Percentiles rank a stretch among this genome's conserved stretches.
These are phyloP conservation scores for Alternaria gansuensis DNA, from an alignment of 2,329 filamentous ascomycete species.

Conservation along the genomic window DNA sequence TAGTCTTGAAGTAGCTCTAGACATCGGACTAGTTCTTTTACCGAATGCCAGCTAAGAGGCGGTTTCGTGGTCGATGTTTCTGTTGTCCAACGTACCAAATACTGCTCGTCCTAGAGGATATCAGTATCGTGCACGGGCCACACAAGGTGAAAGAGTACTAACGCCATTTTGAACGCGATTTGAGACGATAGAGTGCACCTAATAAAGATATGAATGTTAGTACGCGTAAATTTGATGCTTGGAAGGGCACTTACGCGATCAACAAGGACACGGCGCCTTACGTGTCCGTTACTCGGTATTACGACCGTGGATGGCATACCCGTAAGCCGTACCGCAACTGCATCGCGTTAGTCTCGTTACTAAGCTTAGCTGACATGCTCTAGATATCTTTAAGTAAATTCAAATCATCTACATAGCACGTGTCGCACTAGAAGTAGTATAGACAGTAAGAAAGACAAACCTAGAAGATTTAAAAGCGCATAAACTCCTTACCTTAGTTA, in stretches of 20 bases:
- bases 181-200: conserved; percentile 29
- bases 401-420: too few relatives aligned
- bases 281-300: conserved; percentile 31
- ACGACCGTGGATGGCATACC: conserved; percentile 44
- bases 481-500: neutral
- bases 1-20: conserved; percentile 57
- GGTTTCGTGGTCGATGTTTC: conserved; percentile 22
- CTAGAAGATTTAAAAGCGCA: neutral
- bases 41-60: conserved; percentile 56
- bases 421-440: neutral
- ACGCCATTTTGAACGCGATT: conserved; percentile 42
- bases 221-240: neutral
- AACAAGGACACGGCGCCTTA: conserved; percentile 32
- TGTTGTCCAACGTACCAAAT: conserved; percentile 54
- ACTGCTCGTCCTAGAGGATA: conserved; percentile 53
- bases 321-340: conserved; percentile 1
- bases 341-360: conserved; percentile 10
- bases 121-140: conserved; percentile 37
- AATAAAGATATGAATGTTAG: neutral
- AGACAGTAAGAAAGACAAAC: neutral
- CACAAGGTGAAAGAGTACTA: conserved; percentile 9
- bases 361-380: neutral
- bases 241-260: conserved; percentile 33
- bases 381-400: neutral
- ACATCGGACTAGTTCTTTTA: conserved; percentile 52